Percentiles rank a stretch among this genome's conserved stretches.
Evolutionary conservation across 371 early-diverging fungal species (phyloP).

Genomic region (Apophysomyces ossiformis): DNA sequence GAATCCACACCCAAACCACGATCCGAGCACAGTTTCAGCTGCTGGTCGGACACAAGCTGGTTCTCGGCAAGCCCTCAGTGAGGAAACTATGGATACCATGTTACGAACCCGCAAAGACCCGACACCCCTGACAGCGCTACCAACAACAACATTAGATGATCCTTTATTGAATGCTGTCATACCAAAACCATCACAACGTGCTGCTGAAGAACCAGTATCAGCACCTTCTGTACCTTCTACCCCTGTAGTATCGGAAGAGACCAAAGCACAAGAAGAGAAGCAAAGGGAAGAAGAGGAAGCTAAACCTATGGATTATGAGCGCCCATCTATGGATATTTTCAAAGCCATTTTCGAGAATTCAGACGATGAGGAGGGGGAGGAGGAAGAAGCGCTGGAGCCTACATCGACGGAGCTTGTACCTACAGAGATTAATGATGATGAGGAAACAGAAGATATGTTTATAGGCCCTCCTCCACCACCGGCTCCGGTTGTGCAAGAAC

Average conservation of each 20-base stretch:
- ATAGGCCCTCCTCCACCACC: constrained; percentile 46
- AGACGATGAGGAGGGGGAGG: constrained; percentile 59
- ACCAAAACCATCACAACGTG: constrained; percentile 49
- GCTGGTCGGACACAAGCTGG: constrained; percentile 46
- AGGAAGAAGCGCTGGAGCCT: constrained; percentile 9
- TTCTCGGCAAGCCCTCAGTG: constrained; percentile 55
- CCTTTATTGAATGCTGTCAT: constrained; percentile 41
- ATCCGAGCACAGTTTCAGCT: constrained; percentile 26
- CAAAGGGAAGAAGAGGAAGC: constrained; percentile 60
- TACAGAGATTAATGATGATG: not conserved
- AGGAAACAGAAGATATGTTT: constrained; percentile 27
- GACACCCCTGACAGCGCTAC: constrained; percentile 6
- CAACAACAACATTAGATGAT: constrained; percentile 27
- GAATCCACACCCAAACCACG: constrained; percentile 72
- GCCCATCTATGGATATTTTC: constrained; percentile 88
- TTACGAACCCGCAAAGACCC: constrained; percentile 45
- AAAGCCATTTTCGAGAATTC: constrained; percentile 83
- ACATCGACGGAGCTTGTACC: not conserved
- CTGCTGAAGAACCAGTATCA: constrained; percentile 7
- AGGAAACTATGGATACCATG: constrained; percentile 64
- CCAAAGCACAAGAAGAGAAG: constrained; percentile 24
- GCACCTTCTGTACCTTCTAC: constrained; percentile 11
- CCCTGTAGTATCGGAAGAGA: constrained; percentile 14
- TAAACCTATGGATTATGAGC: constrained; percentile 61
- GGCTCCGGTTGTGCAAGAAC: constrained; percentile 18